phyloP scores from a whole-genome alignment of 2,329 filamentous ascomycete genomes.

The Trichoderma citrinoviride region DNA sequence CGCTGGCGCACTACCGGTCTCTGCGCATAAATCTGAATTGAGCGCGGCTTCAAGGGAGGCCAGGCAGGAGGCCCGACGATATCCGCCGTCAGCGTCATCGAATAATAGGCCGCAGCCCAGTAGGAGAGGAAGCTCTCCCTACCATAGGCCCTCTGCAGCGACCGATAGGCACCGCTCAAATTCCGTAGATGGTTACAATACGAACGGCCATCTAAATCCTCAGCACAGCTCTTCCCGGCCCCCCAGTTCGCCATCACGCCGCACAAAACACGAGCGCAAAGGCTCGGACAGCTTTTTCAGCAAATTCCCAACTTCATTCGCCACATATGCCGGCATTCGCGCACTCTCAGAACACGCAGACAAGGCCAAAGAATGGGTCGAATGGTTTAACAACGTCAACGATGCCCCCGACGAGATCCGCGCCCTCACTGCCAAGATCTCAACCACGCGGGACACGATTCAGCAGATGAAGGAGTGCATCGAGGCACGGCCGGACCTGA shows the following conservation, averaged over 20 bases:
- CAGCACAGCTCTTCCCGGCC: not conserved
- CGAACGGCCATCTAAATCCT: not conserved
- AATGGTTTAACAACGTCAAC: slow-evolving; percentile 34
- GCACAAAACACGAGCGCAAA: slow-evolving; percentile 11
- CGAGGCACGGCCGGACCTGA: slow-evolving; percentile 31
- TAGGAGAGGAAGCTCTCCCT: slow-evolving; percentile 12
- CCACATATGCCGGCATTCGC: slow-evolving; percentile 31
- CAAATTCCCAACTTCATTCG: slow-evolving; percentile 28
- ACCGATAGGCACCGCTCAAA: slow-evolving; percentile 5
- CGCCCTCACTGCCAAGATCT: slow-evolving; percentile 29
- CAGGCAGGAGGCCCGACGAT: slow-evolving; percentile 5
- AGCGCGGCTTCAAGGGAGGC: slow-evolving; percentile 1
- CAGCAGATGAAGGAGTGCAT: slow-evolving; percentile 33
- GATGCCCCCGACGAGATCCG: slow-evolving; percentile 35
- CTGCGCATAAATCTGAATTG: not conserved
- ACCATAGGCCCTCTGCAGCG: slow-evolving; percentile 1
- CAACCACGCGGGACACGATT: slow-evolving; percentile 34
- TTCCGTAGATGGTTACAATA: slow-evolving; percentile 3
- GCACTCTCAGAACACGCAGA: slow-evolving; percentile 31
- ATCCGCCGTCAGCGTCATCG: slow-evolving; percentile 22
- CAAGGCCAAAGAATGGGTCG: slow-evolving; percentile 36
- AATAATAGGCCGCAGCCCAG: slow-evolving; percentile 23
- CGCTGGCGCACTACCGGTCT: not conserved
- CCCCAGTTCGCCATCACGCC: not conserved
- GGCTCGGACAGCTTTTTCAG: slow-evolving; percentile 15